Base-by-base conservation (phyloP, 441 rosid genomes). In the Metrosideros polymorpha region DNA sequence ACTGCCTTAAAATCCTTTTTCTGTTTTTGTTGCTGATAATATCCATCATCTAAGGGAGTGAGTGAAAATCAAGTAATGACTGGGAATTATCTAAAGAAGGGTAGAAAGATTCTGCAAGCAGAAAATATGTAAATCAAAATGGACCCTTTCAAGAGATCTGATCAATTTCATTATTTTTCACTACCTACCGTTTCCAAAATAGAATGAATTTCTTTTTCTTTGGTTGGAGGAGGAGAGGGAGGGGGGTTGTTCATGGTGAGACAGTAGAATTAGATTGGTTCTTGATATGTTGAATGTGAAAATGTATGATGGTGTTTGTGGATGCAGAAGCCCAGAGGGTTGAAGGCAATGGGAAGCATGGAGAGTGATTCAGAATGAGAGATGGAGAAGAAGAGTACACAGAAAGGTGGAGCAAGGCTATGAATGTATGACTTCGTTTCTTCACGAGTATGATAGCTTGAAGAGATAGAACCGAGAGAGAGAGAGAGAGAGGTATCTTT, bases 331-430 rank as follows among this genome's bases (percentile, higher is more conserved):
- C 99, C 99, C 22, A 90, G 97, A 92, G 98, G 99, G 82, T 86
- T 97, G 94, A 97, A 96, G 93, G 98, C 96, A n/a, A 96, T 96
- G 97, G 99, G 97, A 85, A 93, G 94, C 42, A 86, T 93, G 93
- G 98, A 94, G 89, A 95, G 93, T 87, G 97, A 97, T 84, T 93
- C 96, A 2, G 97, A 94, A 86, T 94, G 91, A 93, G 82, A 47
- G 86, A 87, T 29, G 71, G 25, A n/a, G 47, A 47, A 47, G 45
- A 66, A 35, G 79, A 66, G 19, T 1, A 2, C 47, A 42, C 47
- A 22, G 45, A 39, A 71, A 71, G 47, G 47, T 19, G 45, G 77
- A 66, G 45, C 45, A 32, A 18, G 77, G 19, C 3, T 9, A 63
- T 30, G 43, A 63, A 61, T 63, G 45, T 32, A 19, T 66, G 43